phyloP scores from a whole-genome alignment of 495 filamentous ascomycete genomes.

The Aspergillus taichungensis region DNA sequence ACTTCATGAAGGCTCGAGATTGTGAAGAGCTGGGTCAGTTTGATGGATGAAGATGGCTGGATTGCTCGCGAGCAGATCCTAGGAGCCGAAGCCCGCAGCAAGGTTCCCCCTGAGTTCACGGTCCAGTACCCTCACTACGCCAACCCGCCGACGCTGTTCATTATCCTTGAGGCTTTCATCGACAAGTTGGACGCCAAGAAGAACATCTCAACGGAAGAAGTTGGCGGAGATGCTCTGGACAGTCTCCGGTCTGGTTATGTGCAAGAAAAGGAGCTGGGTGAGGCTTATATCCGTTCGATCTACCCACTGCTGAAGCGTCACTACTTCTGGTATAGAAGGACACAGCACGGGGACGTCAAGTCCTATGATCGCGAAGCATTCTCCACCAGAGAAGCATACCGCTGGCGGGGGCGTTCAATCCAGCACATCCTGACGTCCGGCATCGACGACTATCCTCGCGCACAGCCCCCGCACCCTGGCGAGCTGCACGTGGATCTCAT shows the following conservation, averaged over 20 bases:
- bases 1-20: slow-evolving; percentile 57
- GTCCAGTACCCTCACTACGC: slow-evolving; percentile 96
- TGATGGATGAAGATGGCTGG: slow-evolving; percentile 97
- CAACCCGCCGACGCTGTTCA: slow-evolving; percentile 94
- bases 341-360: slow-evolving; percentile 83
- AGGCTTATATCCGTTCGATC: slow-evolving; percentile 66
- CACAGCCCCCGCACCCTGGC: slow-evolving; percentile 94
- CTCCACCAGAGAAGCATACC: slow-evolving; percentile 82
- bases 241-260: slow-evolving; percentile 48
- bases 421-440: slow-evolving; percentile 87
- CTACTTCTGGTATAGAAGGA: slow-evolving; percentile 89
- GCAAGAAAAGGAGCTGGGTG: slow-evolving; percentile 55
- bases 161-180: slow-evolving; percentile 74
- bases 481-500: slow-evolving; percentile 94
- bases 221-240: slow-evolving; percentile 18
- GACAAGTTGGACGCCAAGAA: slow-evolving; percentile 53
- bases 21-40: slow-evolving; percentile 88
- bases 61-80: slow-evolving; percentile 96
- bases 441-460: slow-evolving; percentile 88
- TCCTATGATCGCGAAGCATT: slow-evolving; percentile 82
- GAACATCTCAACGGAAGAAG: slow-evolving; percentile 15
- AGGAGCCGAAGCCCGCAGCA: slow-evolving; percentile 87
- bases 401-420: slow-evolving; percentile 87
- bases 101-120: slow-evolving; percentile 93
- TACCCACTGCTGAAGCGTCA: slow-evolving; percentile 92